Percentiles rank a stretch among this genome's conserved stretches.
Conservation (phyloP, 306 rosid genomes). For the Chamaecrista fasciculata region DNA sequence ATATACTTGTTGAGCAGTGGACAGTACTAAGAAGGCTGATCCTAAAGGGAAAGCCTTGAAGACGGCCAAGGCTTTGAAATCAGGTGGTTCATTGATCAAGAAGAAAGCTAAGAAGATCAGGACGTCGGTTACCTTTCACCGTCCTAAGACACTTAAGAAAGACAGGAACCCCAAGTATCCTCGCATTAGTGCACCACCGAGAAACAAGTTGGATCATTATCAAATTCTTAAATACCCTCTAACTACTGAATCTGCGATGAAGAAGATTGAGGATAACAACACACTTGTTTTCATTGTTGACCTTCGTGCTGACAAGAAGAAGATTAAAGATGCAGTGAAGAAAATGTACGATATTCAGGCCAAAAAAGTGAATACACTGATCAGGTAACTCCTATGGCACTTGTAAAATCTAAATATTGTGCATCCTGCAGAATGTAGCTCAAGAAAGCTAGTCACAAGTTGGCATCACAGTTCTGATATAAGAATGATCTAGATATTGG, state of each 20-base stretch:
- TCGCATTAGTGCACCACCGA: conserved; percentile 77
- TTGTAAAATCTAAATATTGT: background rate
- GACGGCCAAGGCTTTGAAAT: conserved; percentile 88
- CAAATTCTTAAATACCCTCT: conserved; percentile 81
- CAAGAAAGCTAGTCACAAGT: background rate
- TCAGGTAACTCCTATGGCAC: conserved; percentile 51
- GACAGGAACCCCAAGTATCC: conserved; percentile 86
- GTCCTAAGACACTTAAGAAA: conserved; percentile 78
- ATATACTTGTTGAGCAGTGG: conserved; percentile 36
- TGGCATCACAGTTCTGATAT: background rate
- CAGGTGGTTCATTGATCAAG: conserved; percentile 60
- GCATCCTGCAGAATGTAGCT: background rate
- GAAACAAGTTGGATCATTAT: conserved; percentile 87
- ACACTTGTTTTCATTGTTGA: conserved; percentile 85
- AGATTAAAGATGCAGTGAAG: conserved; percentile 84
- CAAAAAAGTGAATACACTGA: conserved; percentile 88
- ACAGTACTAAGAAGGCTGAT: conserved; percentile 57
- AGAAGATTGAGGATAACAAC: conserved; percentile 91
- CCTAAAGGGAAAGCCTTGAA: conserved; percentile 87
- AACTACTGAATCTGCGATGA: conserved; percentile 91
- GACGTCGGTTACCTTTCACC: conserved; percentile 80
- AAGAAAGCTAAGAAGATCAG: conserved; percentile 84
- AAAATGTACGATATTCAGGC: conserved; percentile 94
- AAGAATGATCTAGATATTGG: background rate
- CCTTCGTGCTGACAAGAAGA: conserved; percentile 79